These are phyloP conservation scores for Clavispora vitiphila DNA, from an alignment of 805 yeast species.

Conservation along the genomic window DNA sequence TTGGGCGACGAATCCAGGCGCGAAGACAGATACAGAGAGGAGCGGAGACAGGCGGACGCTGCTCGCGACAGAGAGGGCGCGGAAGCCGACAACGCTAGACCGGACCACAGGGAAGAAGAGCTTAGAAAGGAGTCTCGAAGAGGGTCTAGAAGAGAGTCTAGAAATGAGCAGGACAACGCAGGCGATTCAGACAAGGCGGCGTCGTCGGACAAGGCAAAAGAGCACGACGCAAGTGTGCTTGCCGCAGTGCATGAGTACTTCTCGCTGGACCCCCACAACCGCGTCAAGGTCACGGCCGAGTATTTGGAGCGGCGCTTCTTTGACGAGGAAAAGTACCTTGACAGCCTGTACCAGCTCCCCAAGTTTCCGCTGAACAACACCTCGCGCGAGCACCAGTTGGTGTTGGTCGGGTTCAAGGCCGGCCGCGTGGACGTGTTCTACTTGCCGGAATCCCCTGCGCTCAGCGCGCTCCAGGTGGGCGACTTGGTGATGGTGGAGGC, in stretches of 20 bases:
- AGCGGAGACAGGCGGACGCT: no score
- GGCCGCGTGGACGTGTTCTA: slow-evolving; percentile 77
- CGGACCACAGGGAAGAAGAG: no score
- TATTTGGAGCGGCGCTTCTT: slow-evolving; percentile 24
- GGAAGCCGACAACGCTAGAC: no score
- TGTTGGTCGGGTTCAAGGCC: slow-evolving; percentile 64
- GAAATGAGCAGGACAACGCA: no score
- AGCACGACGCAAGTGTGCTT: not conserved
- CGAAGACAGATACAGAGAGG: not conserved
- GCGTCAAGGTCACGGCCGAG: slow-evolving; percentile 32
- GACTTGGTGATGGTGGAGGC: slow-evolving; percentile 82
- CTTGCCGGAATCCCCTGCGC: slow-evolving; percentile 34
- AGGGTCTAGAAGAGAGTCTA: no score
- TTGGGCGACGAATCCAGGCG: not conserved
- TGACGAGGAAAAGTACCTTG: slow-evolving; percentile 26
- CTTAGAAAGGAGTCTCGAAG: no score
- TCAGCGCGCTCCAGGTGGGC: slow-evolving; percentile 40
- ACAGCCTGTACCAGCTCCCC: slow-evolving; percentile 31
- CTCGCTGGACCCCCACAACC: slow-evolving; percentile 31
- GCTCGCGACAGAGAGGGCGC: no score
- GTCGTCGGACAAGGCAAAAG: no score
- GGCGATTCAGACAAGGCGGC: no score
- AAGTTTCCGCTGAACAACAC: slow-evolving; percentile 32
- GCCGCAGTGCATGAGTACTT: slow-evolving; percentile 29
- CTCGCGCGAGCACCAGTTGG: slow-evolving; percentile 9